phyloP scores from a whole-genome alignment of 2,329 filamentous ascomycete species.

The Phialophora expanda region DNA sequence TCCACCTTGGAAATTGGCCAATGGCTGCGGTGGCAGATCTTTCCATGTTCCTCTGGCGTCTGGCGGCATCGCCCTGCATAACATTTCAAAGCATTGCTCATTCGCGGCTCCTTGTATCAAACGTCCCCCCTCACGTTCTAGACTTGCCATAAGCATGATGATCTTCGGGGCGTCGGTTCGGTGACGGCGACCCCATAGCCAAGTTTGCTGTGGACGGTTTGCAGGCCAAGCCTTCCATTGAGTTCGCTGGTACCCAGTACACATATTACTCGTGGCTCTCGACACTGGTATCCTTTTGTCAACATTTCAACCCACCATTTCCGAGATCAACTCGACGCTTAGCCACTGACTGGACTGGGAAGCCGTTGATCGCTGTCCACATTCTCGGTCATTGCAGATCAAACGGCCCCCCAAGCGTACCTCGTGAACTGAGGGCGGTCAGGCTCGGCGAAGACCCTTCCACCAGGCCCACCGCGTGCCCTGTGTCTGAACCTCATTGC shows the following conservation, averaged over 20 bases:
- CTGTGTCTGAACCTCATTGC: conserved; percentile 16
- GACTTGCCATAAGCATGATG: conserved; percentile 15
- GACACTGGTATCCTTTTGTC: conserved; percentile 3
- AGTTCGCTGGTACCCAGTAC: conserved; percentile 1
- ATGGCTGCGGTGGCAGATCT: neutral
- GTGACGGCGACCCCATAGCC: conserved; percentile 8
- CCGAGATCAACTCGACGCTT: conserved; percentile 17
- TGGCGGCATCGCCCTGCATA: conserved; percentile 20
- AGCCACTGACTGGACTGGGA: conserved; percentile 1
- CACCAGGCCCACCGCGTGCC: conserved; percentile 15
- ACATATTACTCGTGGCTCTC: conserved; percentile 9
- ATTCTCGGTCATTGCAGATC: conserved; percentile 12
- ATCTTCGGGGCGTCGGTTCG: conserved; percentile 10
- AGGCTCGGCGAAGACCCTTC: neutral
- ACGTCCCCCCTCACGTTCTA: conserved; percentile 9
- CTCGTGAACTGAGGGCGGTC: neutral
- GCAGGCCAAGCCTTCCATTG: conserved; percentile 5
- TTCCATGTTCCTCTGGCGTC: conserved; percentile 16
- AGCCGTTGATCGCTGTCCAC: conserved; percentile 16
- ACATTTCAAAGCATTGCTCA: conserved; percentile 8
- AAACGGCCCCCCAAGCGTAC: conserved; percentile 8
- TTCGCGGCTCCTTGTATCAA: neutral
- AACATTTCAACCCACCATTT: conserved; percentile 1
- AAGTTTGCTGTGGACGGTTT: conserved; percentile 1
- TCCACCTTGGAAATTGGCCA: conserved; percentile 1